A percentile compares a stretch with the other conserved stretches of the same genome.
These are phyloP conservation scores for Umbilicaria muhlenbergii DNA, from an alignment of 495 filamentous ascomycete species.

Conservation along the genomic window DNA sequence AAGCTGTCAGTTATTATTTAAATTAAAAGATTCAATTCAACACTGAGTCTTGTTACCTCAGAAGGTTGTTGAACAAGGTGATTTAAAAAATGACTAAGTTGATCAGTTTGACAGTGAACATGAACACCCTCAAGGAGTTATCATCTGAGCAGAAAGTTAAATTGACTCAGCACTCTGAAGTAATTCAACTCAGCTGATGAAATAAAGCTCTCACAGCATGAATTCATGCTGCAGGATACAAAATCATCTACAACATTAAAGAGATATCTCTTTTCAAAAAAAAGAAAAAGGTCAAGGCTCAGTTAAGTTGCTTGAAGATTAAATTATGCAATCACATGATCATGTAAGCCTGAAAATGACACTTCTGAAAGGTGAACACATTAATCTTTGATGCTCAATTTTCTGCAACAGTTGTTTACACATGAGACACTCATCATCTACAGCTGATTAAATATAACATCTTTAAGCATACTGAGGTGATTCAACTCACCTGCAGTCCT, in stretches of 20 bases:
- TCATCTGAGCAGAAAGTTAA: too few relatives aligned
- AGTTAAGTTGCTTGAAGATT: background rate
- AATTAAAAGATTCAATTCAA: slow-evolving; percentile 3
- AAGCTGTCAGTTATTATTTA: background rate
- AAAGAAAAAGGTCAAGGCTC: slow-evolving; percentile 4
- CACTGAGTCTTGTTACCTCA: slow-evolving; percentile 1
- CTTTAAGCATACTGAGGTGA: background rate
- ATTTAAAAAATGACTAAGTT: slow-evolving; percentile 4
- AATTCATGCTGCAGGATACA: slow-evolving; percentile 3
- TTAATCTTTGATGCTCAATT: background rate
- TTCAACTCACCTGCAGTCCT: background rate
- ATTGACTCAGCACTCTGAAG: too few relatives aligned
- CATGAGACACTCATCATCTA: background rate
- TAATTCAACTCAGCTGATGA: background rate
- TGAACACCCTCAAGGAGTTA: background rate
- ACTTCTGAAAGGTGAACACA: background rate
- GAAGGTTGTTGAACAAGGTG: slow-evolving; percentile 1
- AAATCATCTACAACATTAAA: slow-evolving; percentile 1
- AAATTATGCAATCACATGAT: background rate
- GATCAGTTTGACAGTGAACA: background rate
- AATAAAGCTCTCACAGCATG: slow-evolving; percentile 2
- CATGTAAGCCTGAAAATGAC: slow-evolving; percentile 1
- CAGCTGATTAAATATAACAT: background rate
- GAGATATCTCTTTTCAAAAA: slow-evolving; percentile 4
- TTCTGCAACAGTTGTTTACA: background rate